phyloP scores from a whole-genome alignment of 2,329 filamentous ascomycete genomes.

The Penicillium sp. region DNA sequence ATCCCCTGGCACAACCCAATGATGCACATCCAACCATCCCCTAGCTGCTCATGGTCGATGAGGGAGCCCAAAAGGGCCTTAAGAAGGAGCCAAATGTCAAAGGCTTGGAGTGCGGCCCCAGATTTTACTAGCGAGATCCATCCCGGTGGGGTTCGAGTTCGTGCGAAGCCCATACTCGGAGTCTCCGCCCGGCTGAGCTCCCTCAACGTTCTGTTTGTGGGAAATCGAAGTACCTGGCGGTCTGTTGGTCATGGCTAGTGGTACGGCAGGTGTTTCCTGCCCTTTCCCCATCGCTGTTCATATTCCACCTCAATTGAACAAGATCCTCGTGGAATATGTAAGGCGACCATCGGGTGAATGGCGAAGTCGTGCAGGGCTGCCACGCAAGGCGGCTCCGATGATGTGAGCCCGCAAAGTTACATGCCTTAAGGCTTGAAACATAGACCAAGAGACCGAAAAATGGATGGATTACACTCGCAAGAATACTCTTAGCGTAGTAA shows the following conservation, averaged over 20 bases:
- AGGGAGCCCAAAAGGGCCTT: neutral
- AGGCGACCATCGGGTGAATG: slow-evolving; percentile 1
- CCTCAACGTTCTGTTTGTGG: neutral
- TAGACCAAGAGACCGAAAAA: too few relatives aligned
- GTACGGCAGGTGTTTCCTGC: neutral
- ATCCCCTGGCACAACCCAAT: neutral
- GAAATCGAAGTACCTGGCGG: neutral
- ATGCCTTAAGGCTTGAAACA: neutral
- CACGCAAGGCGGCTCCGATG: slow-evolving; percentile 10
- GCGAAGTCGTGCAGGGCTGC: slow-evolving; percentile 2
- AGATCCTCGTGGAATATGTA: slow-evolving; percentile 4
- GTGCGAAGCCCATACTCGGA: slow-evolving; percentile 14
- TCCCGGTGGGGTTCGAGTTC: slow-evolving; percentile 28
- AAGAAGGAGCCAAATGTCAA: slow-evolving; percentile 12
- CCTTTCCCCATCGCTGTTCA: neutral
- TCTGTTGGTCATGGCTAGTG: neutral
- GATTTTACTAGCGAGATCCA: slow-evolving; percentile 33
- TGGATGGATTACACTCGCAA: neutral
- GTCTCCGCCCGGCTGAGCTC: slow-evolving; percentile 8
- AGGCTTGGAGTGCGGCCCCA: slow-evolving; percentile 31
- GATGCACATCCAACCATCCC: neutral
- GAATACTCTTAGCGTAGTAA: neutral
- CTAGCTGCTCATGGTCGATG: neutral
- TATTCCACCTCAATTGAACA: neutral
- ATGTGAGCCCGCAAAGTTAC: neutral